Evolutionary conservation across 768 basidiomycete species (phyloP), one percentile per base, ranked within the genome.

Genomic region (Phaeotremella skinneri): DNA sequence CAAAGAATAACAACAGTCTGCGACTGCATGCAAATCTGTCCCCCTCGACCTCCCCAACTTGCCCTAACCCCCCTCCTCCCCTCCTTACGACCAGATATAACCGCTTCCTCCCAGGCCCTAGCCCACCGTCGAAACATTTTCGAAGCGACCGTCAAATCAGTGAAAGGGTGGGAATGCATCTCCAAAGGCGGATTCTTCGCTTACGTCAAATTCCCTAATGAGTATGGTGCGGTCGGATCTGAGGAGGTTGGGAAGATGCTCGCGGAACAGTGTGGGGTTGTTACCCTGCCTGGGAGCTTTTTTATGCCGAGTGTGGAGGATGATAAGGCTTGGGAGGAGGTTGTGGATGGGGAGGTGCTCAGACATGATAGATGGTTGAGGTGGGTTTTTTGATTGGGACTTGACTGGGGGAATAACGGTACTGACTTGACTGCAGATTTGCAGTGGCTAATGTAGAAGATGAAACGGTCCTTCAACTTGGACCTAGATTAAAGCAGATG

Each of bases 381-480:
- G 75, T 76, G 55, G 58, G 69, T 70, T 4, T 21, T 7, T 31
- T 37, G 13, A 20, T 43, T 13, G 20, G 41, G 45, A 21, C 26
- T 45, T 16, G 17, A 47, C 14, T 34, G 25, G 49, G 32, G 56
- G 49, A 47, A 31, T 39, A 11, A 23, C 17, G 29, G 43, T 20
- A 11, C 17, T 13, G n/a, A n/a, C n/a, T 26, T 47, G 16, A 41
- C 20, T 14, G 2, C 29, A 81, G 89, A 54, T 87, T 91, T 73
- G 88, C 87, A 9, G 86, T 90, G 2, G 87, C 88, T 13, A 91
- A 89, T 74, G 83, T 89, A n/a, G 81, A 82, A 42, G 87, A 89
- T 51, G 83, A 82, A 13, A 64, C 63, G 5, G 61, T 79, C 1
- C 41, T 63, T 21, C 52, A 61, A 49, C 61, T 76, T 11, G 73